Evolutionary conservation across 352 stramenopile species (phyloP).

Genomic region (Globisporangium spiculum): DNA sequence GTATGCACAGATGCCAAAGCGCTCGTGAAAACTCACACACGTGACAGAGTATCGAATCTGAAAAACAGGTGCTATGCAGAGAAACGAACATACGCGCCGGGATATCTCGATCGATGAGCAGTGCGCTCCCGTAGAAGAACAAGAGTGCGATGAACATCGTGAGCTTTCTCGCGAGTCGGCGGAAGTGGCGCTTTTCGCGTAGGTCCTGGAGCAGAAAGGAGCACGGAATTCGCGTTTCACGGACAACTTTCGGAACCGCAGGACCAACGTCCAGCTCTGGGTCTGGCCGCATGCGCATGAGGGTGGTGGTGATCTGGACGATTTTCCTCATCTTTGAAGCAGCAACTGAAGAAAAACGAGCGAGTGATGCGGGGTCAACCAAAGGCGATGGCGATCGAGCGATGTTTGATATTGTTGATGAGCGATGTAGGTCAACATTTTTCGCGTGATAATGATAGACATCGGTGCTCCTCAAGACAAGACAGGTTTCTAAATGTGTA

Average conservation of each 20-base stretch:
- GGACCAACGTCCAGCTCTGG: neutral
- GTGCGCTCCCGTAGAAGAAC: constrained; percentile 45
- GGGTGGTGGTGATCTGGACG: constrained; percentile 10
- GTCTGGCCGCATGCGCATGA: constrained; percentile 9
- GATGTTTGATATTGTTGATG: too few species aligned
- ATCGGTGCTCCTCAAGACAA: too few species aligned
- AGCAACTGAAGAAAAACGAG: neutral
- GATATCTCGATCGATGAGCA: constrained; percentile 66
- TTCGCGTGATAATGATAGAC: too few species aligned
- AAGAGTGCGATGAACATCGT: constrained; percentile 57
- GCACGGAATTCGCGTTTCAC: constrained; percentile 31
- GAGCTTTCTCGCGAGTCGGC: constrained; percentile 57
- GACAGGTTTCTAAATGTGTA: too few species aligned
- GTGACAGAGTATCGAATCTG: neutral
- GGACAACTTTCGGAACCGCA: neutral
- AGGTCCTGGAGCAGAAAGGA: constrained; percentile 57
- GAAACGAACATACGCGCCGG: constrained; percentile 39
- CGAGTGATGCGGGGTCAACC: too few species aligned
- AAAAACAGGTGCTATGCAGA: neutral
- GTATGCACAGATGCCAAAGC: neutral
- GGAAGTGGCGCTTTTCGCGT: constrained; percentile 67
- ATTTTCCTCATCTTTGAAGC: constrained; percentile 13
- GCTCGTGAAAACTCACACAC: neutral
- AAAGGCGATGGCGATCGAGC: too few species aligned
- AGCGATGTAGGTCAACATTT: too few species aligned